A percentile compares a stretch with the other conserved stretches of the same genome.
phyloP scores from a whole-genome alignment of 2,329 filamentous ascomycete species.

The Berkeleyomyces basicola region DNA sequence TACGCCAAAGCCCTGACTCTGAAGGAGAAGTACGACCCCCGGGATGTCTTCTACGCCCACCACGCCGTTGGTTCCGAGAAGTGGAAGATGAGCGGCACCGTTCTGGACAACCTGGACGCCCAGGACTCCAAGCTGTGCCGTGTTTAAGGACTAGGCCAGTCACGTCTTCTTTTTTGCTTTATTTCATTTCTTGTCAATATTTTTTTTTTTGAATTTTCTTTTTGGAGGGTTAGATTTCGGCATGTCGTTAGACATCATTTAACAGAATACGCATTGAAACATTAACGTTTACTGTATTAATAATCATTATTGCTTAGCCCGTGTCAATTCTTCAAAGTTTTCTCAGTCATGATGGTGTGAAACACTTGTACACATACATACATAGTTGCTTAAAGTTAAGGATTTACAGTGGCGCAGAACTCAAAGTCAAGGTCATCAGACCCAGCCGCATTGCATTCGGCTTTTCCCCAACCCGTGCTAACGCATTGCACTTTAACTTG shows the following conservation, averaged over 20 bases:
- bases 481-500: neutral
- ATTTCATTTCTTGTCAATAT: neutral
- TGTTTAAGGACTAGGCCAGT: neutral
- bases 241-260: neutral
- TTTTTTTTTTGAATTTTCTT: constrained; percentile 6
- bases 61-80: constrained; percentile 34
- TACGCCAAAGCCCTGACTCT: constrained; percentile 26
- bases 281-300: neutral
- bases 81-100: constrained; percentile 25
- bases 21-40: constrained; percentile 32
- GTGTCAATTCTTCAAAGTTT: neutral
- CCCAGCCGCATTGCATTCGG: too few species aligned
- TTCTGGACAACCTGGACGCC: constrained; percentile 19
- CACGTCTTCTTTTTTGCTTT: neutral
- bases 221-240: constrained; percentile 18
- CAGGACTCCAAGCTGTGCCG: constrained; percentile 24
- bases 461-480: neutral
- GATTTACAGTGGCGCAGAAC: too few species aligned
- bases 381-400: too few species aligned
- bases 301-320: neutral
- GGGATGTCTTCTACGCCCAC: constrained; percentile 30
- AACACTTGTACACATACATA: too few species aligned
- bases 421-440: too few species aligned
- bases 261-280: neutral
- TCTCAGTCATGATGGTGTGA: too few species aligned